phyloP scores from a whole-genome alignment of 306 rosid genomes.

The Cucurbita pepo region DNA sequence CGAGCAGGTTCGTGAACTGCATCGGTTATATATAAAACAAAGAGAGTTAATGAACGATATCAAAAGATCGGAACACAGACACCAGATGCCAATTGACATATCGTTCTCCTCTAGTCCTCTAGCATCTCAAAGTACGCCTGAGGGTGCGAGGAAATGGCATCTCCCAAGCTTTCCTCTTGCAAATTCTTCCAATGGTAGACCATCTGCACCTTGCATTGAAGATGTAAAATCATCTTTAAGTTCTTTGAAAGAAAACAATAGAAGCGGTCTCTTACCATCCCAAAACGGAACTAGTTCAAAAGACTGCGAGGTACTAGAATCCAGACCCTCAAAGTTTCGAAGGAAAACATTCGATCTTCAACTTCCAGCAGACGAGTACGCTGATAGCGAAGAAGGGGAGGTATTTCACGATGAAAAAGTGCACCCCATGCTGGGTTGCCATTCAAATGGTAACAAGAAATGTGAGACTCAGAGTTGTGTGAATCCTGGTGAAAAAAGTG shows the following conservation, averaged over 20 bases:
- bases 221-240: slow-evolving; percentile 27
- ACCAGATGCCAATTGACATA: slow-evolving; percentile 35
- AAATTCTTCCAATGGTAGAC: slow-evolving; percentile 33
- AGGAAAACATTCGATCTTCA: slow-evolving; percentile 78
- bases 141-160: slow-evolving; percentile 13
- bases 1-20: slow-evolving; percentile 72
- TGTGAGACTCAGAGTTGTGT: slow-evolving; percentile 19
- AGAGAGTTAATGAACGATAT: slow-evolving; percentile 76
- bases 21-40: slow-evolving; percentile 74
- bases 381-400: slow-evolving; percentile 79
- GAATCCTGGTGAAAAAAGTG: slow-evolving; percentile 25
- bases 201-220: slow-evolving; percentile 38
- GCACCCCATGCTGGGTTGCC: slow-evolving; percentile 21
- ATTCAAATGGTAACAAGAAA: slow-evolving; percentile 27
- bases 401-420: slow-evolving; percentile 43
- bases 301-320: slow-evolving; percentile 58
- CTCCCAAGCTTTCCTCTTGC: slow-evolving; percentile 18
- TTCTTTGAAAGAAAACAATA: slow-evolving; percentile 24
- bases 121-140: slow-evolving; percentile 38
- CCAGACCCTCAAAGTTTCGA: slow-evolving; percentile 63
- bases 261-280: slow-evolving; percentile 32
- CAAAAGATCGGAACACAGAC: slow-evolving; percentile 45
- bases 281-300: slow-evolving; percentile 44
- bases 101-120: slow-evolving; percentile 47
- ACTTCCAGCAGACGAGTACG: slow-evolving; percentile 72